Base-by-base conservation (phyloP, 208 protist species). In the Leptomonas pyrrhocoris region DNA sequence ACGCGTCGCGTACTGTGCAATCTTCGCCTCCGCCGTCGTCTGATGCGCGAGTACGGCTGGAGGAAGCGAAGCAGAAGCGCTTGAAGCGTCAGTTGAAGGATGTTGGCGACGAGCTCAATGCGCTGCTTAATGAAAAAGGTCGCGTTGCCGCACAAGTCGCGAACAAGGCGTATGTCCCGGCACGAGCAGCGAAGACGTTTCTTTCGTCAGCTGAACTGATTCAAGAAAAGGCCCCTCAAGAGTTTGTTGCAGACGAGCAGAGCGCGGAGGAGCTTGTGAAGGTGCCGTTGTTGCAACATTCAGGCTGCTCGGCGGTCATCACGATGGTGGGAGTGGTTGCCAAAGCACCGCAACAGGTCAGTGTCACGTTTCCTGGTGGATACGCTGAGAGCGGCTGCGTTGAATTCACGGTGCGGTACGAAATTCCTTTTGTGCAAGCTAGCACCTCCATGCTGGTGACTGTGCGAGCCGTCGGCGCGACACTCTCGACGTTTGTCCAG, bases 221-320 rank as follows among this genome's bases (percentile, higher is more conserved):
- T 28, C 78, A 86, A 38, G 89, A 93, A 46, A 86, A 86, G 51
- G 79, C 85, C 9, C 91, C 86, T 21, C 91, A 96, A 72, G 77
- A 92, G 54, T 93, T 96, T 62, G 61, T 83, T 31, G 48, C 83
- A 2, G 60, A 62, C 42, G 71, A 83, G 31, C 67, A 79, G 38
- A 85, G 76, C n/a, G 75, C 58, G 25, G 53, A 61, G 56, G 73
- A 71, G 43, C 62, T 92, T 43, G 67, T 73, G 27, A 65, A 73
- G 28, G 48, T 88, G 56, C 83, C 85, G 5, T 31, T 38, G 4
- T 54, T 81, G 61, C 77, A 69, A 1, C 67, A 84, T 46, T 84
- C 76, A 28, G 90, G 85, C 0, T 80, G 75, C 64, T 79, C 83
- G 38, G 86, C 80, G 13, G 85, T 93, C 23, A 76, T 94, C 2